A percentile compares a stretch with the other conserved stretches of the same genome.
Evolutionary conservation across 2,329 filamentous ascomycete species (phyloP).

Genomic region (Pseudogymnoascus sp.): DNA sequence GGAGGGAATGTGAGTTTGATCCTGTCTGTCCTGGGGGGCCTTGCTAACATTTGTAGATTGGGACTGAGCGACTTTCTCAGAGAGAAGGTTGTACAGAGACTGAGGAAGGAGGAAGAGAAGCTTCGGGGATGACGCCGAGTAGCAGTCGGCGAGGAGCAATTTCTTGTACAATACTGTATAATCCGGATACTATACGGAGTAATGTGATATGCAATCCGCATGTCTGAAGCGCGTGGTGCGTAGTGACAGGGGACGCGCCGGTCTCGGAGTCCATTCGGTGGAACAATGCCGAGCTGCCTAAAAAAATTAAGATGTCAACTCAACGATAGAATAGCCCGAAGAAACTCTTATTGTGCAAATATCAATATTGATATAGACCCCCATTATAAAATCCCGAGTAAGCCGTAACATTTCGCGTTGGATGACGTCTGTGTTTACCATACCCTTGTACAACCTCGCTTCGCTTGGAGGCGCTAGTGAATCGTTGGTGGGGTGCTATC

Average conservation of each 20-base stretch:
- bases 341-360: background rate
- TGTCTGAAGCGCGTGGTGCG: background rate
- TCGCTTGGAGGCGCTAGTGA: conserved; percentile 7
- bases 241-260: background rate
- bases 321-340: background rate
- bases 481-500: conserved; percentile 6
- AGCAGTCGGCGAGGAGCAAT: background rate
- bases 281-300: background rate
- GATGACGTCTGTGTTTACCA: conserved; percentile 5
- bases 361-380: background rate
- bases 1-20: conserved; percentile 55
- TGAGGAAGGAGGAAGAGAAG: conserved; percentile 43
- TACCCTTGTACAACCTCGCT: conserved; percentile 6
- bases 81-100: conserved; percentile 45
- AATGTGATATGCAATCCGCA: background rate
- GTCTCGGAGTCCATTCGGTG: background rate
- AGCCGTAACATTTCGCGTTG: background rate
- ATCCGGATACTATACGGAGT: background rate
- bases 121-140: conserved; percentile 8
- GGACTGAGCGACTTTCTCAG: conserved; percentile 49
- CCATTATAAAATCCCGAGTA: background rate
- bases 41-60: conserved; percentile 35
- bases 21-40: background rate
- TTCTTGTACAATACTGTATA: background rate
- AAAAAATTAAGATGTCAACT: background rate